A percentile compares a stretch with the other conserved stretches of the same genome.
Conservation (phyloP, 352 stramenopile species). For the Halophytophthora polymorphica region DNA sequence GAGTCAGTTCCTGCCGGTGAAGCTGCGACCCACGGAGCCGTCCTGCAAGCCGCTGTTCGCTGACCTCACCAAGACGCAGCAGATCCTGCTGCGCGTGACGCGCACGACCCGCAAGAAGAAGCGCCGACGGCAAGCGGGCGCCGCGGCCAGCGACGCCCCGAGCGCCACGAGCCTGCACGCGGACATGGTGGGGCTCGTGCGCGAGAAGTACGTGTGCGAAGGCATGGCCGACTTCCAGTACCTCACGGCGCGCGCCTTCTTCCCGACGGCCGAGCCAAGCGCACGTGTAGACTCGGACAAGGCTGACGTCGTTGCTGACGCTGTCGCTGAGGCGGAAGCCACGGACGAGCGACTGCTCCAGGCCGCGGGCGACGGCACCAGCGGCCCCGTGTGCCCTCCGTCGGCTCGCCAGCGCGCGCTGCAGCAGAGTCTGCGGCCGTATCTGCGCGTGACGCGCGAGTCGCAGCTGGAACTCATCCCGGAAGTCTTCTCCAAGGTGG, state of each 20-base stretch:
- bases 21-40: constrained; percentile 67
- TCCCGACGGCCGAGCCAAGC: constrained; percentile 29
- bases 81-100: constrained; percentile 57
- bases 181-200: constrained; percentile 59
- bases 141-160: constrained; percentile 11
- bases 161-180: constrained; percentile 21
- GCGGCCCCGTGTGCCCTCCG: constrained; percentile 39
- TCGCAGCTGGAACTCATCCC: constrained; percentile 69
- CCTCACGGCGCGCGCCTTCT: constrained; percentile 64
- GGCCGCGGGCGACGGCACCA: neutral
- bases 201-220: constrained; percentile 83
- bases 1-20: constrained; percentile 75
- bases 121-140: constrained; percentile 5
- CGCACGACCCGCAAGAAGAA: constrained; percentile 29
- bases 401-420: constrained; percentile 40
- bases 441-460: constrained; percentile 45
- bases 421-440: constrained; percentile 57
- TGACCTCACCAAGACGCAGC: constrained; percentile 80
- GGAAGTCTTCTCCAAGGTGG: constrained; percentile 82
- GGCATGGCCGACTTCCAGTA: constrained; percentile 88
- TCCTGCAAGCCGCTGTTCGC: constrained; percentile 84
- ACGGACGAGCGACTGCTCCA: constrained; percentile 11
- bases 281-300: constrained; percentile 20
- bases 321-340: constrained; percentile 18
- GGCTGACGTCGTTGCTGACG: neutral